Base-by-base conservation (phyloP, 352 stramenopile genomes). In the Peronosclerospora sorghi region DNA sequence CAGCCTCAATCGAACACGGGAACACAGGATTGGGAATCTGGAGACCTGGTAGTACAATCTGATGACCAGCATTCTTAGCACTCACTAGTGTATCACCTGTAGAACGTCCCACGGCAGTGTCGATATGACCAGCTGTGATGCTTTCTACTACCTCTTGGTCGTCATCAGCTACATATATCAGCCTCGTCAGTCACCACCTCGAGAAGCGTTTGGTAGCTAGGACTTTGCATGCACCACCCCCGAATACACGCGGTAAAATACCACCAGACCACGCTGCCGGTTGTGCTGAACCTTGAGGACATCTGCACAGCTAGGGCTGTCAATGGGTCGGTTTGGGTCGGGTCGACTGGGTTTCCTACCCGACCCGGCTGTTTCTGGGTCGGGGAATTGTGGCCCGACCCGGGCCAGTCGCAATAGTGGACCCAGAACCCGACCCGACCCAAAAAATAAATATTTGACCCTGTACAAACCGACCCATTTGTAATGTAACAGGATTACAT, bases 171-270 rank as follows among this genome's bases (percentile, higher is more conserved):
- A 97, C 86, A 13, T 92, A 62, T 75, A 97, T 90, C 7, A 93
- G 65, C 15, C 78, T 73, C 29, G 66, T 78, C 19, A 87, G 48
- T 1, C 57, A 18, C 72, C 53, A 36, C 41, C 54, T 20, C 69
- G 69, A 14, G 73, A 83, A 13, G 70, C 73, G 61, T 93, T 93
- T 35, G 77, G 48, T 1, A 98, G 41, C 27, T 75, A 68, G 15
- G 87, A 70, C 23, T 90, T 81, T 35, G 76, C 73, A 43, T 81
- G 68, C 12, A 97, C 53, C 15, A 83, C 73, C 24, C 93, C 93
- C 10, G 81, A 95, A 69, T 97, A 97, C 6, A 97, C 83, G 20
- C 93, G 83, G 40, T 94, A 93, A 65, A 96, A 98, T 5, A 95
- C 86, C 23, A 93, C 64, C 4, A 83, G 65, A 0, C 81, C 81